Conservation (phyloP, 1,139 yeast species). For the Casaregolazyma lundiana region DNA sequence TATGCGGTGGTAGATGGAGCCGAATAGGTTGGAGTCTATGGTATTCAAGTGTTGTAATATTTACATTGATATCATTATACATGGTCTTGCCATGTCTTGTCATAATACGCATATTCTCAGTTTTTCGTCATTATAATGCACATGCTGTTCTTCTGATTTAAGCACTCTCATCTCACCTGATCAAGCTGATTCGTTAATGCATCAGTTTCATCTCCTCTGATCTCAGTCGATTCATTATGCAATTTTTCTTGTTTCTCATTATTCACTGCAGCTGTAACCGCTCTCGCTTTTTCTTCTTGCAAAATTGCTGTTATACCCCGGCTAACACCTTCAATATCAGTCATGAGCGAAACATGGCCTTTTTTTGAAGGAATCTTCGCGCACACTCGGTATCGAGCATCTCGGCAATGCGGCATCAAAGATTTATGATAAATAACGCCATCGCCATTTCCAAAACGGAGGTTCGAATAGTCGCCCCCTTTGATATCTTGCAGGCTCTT, state of each 20-base stretch:
- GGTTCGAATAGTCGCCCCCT: conserved; percentile 68
- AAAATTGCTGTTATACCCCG: conserved; percentile 58
- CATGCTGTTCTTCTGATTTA: too few relatives aligned
- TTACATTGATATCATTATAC: too few relatives aligned
- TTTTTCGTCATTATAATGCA: too few relatives aligned
- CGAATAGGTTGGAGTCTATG: too few relatives aligned
- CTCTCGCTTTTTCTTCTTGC: conserved; percentile 22
- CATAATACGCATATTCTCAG: too few relatives aligned
- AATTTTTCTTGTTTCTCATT: background rate
- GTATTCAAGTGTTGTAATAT: too few relatives aligned
- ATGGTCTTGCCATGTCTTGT: too few relatives aligned
- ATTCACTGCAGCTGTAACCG: background rate
- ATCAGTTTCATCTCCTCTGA: too few relatives aligned
- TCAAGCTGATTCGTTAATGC: too few relatives aligned
- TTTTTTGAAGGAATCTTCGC: conserved; percentile 60
- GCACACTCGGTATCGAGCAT: conserved; percentile 55
- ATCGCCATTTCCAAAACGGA: conserved; percentile 86
- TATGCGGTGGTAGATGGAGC: conserved; percentile 43
- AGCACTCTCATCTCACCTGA: too few relatives aligned
- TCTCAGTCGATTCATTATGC: too few relatives aligned
- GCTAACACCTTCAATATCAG: conserved; percentile 69
- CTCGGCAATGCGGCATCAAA: conserved; percentile 53
- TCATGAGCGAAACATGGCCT: conserved; percentile 78
- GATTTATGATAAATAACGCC: conserved; percentile 85
- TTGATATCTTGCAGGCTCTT: conserved; percentile 55